Conservation (phyloP, 2,329 filamentous ascomycete genomes). For the Simplicillium sp. region DNA sequence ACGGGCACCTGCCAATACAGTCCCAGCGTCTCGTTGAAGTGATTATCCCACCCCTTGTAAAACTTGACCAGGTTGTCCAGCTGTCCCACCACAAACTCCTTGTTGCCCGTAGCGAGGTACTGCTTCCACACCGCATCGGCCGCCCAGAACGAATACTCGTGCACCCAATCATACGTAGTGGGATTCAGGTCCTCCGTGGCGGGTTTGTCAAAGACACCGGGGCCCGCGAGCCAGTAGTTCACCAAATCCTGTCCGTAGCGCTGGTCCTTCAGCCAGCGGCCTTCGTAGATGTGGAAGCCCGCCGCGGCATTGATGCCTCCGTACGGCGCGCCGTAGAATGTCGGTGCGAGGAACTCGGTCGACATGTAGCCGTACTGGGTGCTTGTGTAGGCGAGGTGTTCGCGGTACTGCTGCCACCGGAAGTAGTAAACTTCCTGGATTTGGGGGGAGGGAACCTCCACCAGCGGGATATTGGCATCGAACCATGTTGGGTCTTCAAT, state of each 20-base stretch:
- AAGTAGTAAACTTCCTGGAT: conserved; percentile 37
- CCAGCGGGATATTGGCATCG: conserved; percentile 29
- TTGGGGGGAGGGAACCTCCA: conserved; percentile 27
- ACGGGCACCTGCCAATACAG: conserved; percentile 32
- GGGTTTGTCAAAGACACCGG: conserved; percentile 10
- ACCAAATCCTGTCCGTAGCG: conserved; percentile 25
- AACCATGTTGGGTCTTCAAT: conserved; percentile 16
- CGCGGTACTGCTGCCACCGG: conserved; percentile 28
- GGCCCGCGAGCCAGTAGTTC: conserved; percentile 12
- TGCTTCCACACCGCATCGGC: conserved; percentile 12
- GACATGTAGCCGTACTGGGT: conserved; percentile 29
- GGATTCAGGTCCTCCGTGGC: conserved; percentile 7
- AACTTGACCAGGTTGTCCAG: conserved; percentile 27
- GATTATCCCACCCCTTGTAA: conserved; percentile 27
- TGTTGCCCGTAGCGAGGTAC: conserved; percentile 26
- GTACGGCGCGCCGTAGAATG: conserved; percentile 13
- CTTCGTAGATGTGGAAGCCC: conserved; percentile 26
- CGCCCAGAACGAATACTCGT: conserved; percentile 14
- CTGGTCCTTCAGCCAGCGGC: conserved; percentile 28
- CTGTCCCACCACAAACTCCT: conserved; percentile 23
- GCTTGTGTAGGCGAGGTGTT: conserved; percentile 28
- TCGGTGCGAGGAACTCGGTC: conserved; percentile 32
- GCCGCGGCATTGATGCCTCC: conserved; percentile 16
- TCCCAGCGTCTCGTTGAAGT: conserved; percentile 21
- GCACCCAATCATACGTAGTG: conserved; percentile 11